Base-by-base conservation (phyloP, 2,329 filamentous ascomycete genomes). In the Sporothrix humicola region DNA sequence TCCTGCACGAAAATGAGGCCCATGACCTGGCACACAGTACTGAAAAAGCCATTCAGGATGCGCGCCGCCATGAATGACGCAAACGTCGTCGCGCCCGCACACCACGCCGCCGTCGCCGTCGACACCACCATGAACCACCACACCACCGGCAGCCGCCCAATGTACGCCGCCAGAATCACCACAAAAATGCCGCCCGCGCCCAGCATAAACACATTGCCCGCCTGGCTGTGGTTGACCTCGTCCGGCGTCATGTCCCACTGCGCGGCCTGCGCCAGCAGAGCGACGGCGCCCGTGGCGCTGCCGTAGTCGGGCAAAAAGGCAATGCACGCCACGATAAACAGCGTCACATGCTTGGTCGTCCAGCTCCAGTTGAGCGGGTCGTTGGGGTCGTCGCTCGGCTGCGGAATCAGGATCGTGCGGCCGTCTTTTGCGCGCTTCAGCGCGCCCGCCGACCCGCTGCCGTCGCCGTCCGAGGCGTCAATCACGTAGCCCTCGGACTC, bases 1-100 rank as follows among this genome's bases (percentile, higher is more conserved):
- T 90, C 88, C 72, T 88, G 85, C 77, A 88, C 85, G 77, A 85
- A 85, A 76, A 86, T 85, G 70, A 89, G 80, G 10, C 85, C 85
- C 17, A 82, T 82, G 4, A 81, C 82, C 73, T 85, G 84, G 8
- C 79, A 78, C 8, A 83, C 83, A 4, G 84, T 85, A 48, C 82
- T 82, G 78, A 87, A 86, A 75, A 87, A 83, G 23, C 85, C 83
- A 74, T 84, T 85, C 48, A 86, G 79, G 63, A 86, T 85, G 44
- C 84, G 83, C 3, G 84, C 83, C 2, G 83, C 83, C 81, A 85
- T 83, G 77, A 84, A 86, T 0, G 84, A 85, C n/a, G 81, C 79
- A 75, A 85, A 86, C 10, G 78, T 81, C 0, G 79, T 82, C 2
- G 84, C 83, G 0, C 80, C 83, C 0, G 84, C 84, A 54, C 83